Evolutionary conservation across 2,329 filamentous ascomycete genomes (phyloP), one percentile per base, ranked within the genome.

Genomic region (Sclerotinia sclerotiorum): DNA sequence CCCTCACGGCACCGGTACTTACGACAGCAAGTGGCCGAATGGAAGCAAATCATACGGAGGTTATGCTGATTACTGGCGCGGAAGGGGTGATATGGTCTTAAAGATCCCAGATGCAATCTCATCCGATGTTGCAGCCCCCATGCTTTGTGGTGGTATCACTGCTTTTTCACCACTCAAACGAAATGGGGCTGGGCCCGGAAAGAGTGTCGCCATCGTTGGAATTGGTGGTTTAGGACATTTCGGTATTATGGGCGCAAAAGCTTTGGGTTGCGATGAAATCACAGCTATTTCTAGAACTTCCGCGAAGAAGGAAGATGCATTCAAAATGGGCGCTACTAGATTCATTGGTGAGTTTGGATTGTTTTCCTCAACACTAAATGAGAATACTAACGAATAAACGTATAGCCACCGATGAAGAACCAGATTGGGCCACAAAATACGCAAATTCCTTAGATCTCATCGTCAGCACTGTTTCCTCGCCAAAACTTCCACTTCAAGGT

Each of bases 121-220:
- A 10, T 81, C 81, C 0, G 81, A 83, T 44, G 75, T 81, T 1
- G 84, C 82, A 0, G 85, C 90, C 1, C 91, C 91, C 1, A 87
- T 95, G 81, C 83, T 94, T 39, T 94, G 92, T 76, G 92, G 88
- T 1, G 92, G 92, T 1, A 84, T 94, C 65, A 95, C 92, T 0
- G 85, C 89, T 0, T 95, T 86, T 76, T 85, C 85, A 5, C 91
- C 92, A 0, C 79, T 95, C 21, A 84, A 84, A 62, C 84, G 88
- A 39, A 87, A 90, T 48, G 87, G 86, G 1, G 84, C 87, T 46
- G 91, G 91, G 0, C 88, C 89, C 0, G 91, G 90, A 5, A 91
- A 90, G 78, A 83, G 80, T 5, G 89, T 94, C 0, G 91, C 87
- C 0, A 85, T 94, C 65, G 81, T 92, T 21, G 87, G 85, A 56